Base-by-base conservation (phyloP, 495 filamentous ascomycete genomes). In the Trichoderma gamsii region DNA sequence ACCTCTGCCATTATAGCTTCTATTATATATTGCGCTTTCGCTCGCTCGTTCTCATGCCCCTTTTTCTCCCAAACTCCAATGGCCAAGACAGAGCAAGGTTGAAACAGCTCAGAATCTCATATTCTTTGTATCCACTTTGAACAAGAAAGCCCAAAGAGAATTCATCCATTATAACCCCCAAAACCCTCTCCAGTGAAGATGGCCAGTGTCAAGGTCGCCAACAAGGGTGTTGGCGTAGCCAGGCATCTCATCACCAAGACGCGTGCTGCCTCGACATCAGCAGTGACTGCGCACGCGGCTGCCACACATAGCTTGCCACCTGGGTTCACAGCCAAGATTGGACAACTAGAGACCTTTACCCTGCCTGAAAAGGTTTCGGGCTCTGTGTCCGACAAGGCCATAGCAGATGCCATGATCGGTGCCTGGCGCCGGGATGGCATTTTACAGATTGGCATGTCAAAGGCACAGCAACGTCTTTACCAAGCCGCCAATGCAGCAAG, bases 391-490 rank as follows among this genome's bases (percentile, higher is more conserved):
- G 72, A 79, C 70, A 52, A 59, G 23, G 68, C 68, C 21, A 71
- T 80, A 41, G 80, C 76, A n/a, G 70, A 73, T 27, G 76, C 74
- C 23, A 70, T 82, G 63, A 71, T 82, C 61, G 61, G 72, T 12
- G 73, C 75, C 13, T 82, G 79, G 79, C 76, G 75, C 49, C 69
- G 71, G 4, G 76, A 80, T 63, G 80, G 79, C 64, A 81, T 82
- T 66, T 73, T 82, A 66, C 79, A 82, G 66, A 76, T 82, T 27
- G 72, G 70, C 52, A 75, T 80, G 77, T 70, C 41, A 23, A 66
- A 69, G 25, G 5, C 43, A 25, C 74, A 79, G 44, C 65, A 65
- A 25, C 51, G 63, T 16, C 67, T 76, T 18, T 72, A 75, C 64
- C 41, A 68, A 4, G 71, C 74, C 27, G 77, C 77, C 52, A 71